A percentile compares a stretch with the other conserved stretches of the same genome.
phyloP scores from a whole-genome alignment of 2,329 filamentous ascomycete species.

The Coniochaeta sp. region DNA sequence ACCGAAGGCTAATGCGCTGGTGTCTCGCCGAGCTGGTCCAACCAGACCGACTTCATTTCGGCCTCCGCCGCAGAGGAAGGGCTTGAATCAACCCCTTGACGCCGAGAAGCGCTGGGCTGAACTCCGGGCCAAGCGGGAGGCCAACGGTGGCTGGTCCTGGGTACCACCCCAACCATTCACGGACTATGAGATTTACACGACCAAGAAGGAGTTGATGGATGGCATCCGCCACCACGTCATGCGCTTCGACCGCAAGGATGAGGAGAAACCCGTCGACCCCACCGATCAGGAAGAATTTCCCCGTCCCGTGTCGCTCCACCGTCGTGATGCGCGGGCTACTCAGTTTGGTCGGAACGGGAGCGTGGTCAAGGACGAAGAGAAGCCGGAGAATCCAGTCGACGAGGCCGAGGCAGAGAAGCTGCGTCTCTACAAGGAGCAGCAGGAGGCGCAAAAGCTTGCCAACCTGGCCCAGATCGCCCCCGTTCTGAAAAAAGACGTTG shows the following conservation, averaged over 20 bases:
- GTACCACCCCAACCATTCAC: conserved; percentile 40
- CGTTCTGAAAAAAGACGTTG: conserved; percentile 51
- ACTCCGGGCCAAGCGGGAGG: conserved; percentile 32
- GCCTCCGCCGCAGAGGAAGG: conserved; percentile 10
- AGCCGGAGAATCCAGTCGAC: conserved; percentile 31
- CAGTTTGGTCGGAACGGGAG: conserved; percentile 54
- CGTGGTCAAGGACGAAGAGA: conserved; percentile 52
- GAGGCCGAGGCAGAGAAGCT: conserved; percentile 56
- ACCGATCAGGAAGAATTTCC: conserved; percentile 71
- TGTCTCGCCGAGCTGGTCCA: conserved; percentile 37
- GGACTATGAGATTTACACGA: conserved; percentile 67
- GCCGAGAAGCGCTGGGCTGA: conserved; percentile 11
- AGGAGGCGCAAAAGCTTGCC: conserved; percentile 76
- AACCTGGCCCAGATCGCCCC: conserved; percentile 93
- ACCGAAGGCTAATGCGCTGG: conserved; percentile 53
- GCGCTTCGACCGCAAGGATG: conserved; percentile 49
- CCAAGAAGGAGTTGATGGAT: conserved; percentile 72
- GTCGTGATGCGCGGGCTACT: conserved; percentile 73
- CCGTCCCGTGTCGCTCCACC: conserved; percentile 79
- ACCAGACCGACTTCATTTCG: conserved; percentile 21
- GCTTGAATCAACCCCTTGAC: conserved; percentile 13
- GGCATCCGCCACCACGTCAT: conserved; percentile 83
- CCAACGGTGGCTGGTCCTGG: conserved; percentile 48
- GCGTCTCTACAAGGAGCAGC: conserved; percentile 68
- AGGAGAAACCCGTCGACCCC: conserved; percentile 59